Evolutionary conservation across 2,329 filamentous ascomycete genomes (phyloP), one percentile per base, ranked within the genome.

Genomic region (Diplodia scrobiculata): DNA sequence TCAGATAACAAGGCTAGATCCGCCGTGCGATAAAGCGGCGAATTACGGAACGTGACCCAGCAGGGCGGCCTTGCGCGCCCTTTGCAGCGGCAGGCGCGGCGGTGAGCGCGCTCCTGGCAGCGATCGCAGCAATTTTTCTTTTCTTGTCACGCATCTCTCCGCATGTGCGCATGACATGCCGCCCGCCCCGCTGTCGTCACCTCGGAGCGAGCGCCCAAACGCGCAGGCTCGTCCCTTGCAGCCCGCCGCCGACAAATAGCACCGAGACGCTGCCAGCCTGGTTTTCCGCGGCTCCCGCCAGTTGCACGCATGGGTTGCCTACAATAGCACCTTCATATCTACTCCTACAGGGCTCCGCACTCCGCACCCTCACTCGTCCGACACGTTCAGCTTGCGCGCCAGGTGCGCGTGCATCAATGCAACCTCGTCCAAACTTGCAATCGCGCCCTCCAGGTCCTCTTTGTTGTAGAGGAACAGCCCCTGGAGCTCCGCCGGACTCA

Each of bases 401-500:
- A 65, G 17, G 19, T 65, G 63, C 38, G 63, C 63, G 32, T 65
- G 63, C 63, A 65, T 65, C 64, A 27, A 66, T 32, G 59, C 70
- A 67, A 91, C 79, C 1, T 84, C 86, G 68, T 91, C 88, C 1
- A 89, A 89, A 89, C 91, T 92, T 17, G 82, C 80, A 70, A 98
- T 93, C 14, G 94, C 94, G 1, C 94, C 92, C 70, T 92, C 84
- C 82, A 93, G 90, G 72, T 96, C 86, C 69, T 89, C 90, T 80
- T 99, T 99, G 79, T 98, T 96, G 77, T 96, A 96, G 76, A 98
- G 78, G 77, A 99, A 99, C 52, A 99, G 79, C 0, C 95, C 95
- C 78, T 99, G 95, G 34, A 99, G 87, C 25, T 92, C 92, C 32
- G 95, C 95, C 4, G 94, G 93, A 75, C 93, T 98, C 17, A 92